phyloP scores from a whole-genome alignment of 345 rosid species.

The Combretum micranthum region DNA sequence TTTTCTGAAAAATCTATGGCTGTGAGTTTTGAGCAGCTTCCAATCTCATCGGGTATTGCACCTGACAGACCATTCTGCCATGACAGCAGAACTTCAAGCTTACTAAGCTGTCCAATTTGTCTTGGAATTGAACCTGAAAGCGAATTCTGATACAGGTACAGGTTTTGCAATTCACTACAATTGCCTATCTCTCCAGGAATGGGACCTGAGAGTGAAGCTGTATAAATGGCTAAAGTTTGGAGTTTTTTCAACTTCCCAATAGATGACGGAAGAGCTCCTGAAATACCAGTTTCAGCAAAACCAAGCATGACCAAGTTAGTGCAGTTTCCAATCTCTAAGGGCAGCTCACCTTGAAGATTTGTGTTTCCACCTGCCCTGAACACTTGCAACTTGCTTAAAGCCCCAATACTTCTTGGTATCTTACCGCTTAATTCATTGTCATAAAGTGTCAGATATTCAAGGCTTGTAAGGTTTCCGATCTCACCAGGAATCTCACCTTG shows the following conservation, averaged over 20 bases:
- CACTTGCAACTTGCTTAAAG: slow-evolving; percentile 19
- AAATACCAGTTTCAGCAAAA: slow-evolving; percentile 40
- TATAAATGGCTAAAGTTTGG: slow-evolving; percentile 35
- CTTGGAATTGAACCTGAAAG: slow-evolving; percentile 34
- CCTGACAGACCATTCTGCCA: slow-evolving; percentile 39
- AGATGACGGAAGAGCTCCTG: slow-evolving; percentile 34
- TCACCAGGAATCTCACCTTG: slow-evolving; percentile 13
- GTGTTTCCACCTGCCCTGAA: slow-evolving; percentile 42
- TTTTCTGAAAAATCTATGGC: slow-evolving; percentile 37
- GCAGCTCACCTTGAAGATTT: slow-evolving; percentile 35
- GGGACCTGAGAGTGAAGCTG: slow-evolving; percentile 25
- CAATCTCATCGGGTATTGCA: slow-evolving; percentile 35
- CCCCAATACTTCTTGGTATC: slow-evolving; percentile 18
- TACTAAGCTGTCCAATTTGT: slow-evolving; percentile 28
- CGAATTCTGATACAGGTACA: slow-evolving; percentile 38
- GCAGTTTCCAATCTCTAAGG: slow-evolving; percentile 42
- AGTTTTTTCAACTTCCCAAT: slow-evolving; percentile 30
- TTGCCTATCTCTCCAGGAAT: slow-evolving; percentile 40
- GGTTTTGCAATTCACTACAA: slow-evolving; percentile 36
- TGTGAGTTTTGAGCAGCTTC: slow-evolving; percentile 32
- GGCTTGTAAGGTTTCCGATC: slow-evolving; percentile 17
- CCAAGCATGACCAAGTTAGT: slow-evolving; percentile 34
- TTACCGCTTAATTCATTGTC: slow-evolving; percentile 15
- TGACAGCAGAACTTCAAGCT: slow-evolving; percentile 30
- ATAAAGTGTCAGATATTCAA: slow-evolving; percentile 14